Evolutionary conservation across 305 asterid species (phyloP).

Genomic region (Fraxinus nigra): DNA sequence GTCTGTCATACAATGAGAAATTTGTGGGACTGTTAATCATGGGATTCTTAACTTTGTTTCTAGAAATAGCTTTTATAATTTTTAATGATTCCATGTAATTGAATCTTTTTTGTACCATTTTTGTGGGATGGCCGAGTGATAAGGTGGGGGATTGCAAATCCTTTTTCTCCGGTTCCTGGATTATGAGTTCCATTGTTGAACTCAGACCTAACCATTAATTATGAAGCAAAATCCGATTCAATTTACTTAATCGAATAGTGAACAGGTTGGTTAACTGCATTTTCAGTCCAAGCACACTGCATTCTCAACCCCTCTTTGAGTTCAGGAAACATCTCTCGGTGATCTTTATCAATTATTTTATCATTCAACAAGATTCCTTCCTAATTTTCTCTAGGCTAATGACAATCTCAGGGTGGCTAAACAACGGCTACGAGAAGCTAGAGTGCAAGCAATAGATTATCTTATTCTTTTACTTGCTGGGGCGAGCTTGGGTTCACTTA

Average conservation of each 20-base stretch:
- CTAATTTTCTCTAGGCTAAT: neutral
- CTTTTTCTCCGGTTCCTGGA: neutral
- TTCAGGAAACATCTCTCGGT: neutral
- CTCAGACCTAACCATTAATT: neutral
- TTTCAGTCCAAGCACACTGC: neutral
- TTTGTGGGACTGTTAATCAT: neutral
- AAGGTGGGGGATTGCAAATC: neutral
- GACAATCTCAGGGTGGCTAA: conserved; percentile 55
- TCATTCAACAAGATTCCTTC: neutral
- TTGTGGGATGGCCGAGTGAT: neutral
- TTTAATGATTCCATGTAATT: neutral
- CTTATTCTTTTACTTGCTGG: conserved; percentile 88
- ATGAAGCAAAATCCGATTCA: neutral
- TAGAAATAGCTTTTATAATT: neutral
- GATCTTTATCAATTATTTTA: neutral
- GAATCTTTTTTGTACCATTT: neutral
- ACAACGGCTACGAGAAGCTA: conserved; percentile 82
- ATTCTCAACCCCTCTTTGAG: neutral
- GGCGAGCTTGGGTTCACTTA: conserved; percentile 73
- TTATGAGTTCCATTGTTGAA: neutral
- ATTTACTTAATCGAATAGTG: neutral
- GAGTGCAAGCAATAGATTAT: conserved; percentile 65
- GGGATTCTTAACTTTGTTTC: neutral
- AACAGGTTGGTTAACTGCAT: neutral
- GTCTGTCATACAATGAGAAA: neutral